A percentile compares a stretch with the other conserved stretches of the same genome.
Evolutionary conservation across 208 protist species (phyloP).

Genomic region (Balamuthia mandrillaris): DNA sequence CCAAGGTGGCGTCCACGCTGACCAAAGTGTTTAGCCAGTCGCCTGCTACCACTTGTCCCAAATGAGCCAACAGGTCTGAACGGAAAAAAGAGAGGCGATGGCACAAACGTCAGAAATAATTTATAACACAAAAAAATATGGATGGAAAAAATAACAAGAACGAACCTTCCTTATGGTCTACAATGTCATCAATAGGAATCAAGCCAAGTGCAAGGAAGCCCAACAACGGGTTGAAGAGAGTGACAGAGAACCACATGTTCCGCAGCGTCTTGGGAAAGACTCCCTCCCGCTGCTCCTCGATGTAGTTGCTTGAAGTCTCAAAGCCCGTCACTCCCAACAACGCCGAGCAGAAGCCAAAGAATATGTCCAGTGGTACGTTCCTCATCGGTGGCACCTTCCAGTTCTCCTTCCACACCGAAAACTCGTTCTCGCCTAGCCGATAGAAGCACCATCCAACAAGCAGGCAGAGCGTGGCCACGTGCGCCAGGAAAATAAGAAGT

Average conservation of each 20-base stretch:
- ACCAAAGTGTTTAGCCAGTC: slow-evolving; percentile 52
- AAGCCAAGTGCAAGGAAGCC: slow-evolving; percentile 50
- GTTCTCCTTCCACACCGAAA: slow-evolving; percentile 39
- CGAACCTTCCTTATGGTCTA: neutral
- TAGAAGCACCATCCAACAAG: slow-evolving; percentile 41
- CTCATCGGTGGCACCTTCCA: slow-evolving; percentile 35
- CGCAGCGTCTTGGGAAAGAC: slow-evolving; percentile 74
- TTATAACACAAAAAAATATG: neutral
- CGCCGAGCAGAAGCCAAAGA: slow-evolving; percentile 76
- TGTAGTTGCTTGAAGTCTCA: slow-evolving; percentile 81
- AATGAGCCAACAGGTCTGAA: slow-evolving; percentile 41
- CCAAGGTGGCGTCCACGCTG: slow-evolving; percentile 69
- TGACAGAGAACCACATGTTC: slow-evolving; percentile 77
- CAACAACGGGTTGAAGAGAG: slow-evolving; percentile 74
- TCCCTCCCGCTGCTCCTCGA: slow-evolving; percentile 78
- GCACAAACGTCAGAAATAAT: neutral
- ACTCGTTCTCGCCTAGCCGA: neutral
- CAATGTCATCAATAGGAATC: slow-evolving; percentile 24
- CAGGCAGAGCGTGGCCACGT: slow-evolving; percentile 65
- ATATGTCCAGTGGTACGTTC: slow-evolving; percentile 58
- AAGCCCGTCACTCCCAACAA: slow-evolving; percentile 82
- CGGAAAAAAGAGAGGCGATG: slow-evolving; percentile 15
- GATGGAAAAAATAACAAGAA: neutral
- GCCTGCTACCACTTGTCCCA: neutral
- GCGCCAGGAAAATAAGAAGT: slow-evolving; percentile 71